Evolutionary conservation across 495 filamentous ascomycete species (phyloP).

Genomic region (Penicilliopsis zonata): DNA sequence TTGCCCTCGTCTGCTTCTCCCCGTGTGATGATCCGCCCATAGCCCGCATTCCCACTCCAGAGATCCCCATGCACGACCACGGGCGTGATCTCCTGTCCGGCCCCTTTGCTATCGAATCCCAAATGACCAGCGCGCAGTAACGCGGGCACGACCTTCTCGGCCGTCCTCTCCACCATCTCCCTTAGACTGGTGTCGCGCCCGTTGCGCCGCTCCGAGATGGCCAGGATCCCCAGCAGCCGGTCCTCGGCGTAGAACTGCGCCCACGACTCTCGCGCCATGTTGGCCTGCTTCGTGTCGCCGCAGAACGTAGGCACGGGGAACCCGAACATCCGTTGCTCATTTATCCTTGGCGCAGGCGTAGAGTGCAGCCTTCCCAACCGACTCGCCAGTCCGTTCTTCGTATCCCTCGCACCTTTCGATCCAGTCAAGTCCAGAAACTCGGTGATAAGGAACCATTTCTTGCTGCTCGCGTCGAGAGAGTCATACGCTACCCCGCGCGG

Average conservation of each 20-base stretch:
- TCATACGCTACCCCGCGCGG: constrained; percentile 64
- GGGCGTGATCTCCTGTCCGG: constrained; percentile 44
- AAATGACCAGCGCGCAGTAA: constrained; percentile 58
- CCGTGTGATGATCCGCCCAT: constrained; percentile 45
- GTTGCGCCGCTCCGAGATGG: constrained; percentile 43
- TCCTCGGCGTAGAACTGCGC: constrained; percentile 72
- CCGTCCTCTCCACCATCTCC: constrained; percentile 50
- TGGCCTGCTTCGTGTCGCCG: constrained; percentile 72
- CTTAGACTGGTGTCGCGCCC: constrained; percentile 50
- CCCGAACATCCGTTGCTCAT: constrained; percentile 51
- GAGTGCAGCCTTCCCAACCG: constrained; percentile 74
- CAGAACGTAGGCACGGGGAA: constrained; percentile 80
- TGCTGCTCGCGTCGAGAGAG: constrained; percentile 29
- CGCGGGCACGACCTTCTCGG: constrained; percentile 50
- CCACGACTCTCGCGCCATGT: constrained; percentile 58
- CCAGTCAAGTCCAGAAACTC: constrained; percentile 61
- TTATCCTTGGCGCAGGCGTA: constrained; percentile 52
- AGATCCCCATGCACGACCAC: constrained; percentile 84
- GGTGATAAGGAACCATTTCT: constrained; percentile 60
- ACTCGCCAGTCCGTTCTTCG: constrained; percentile 45
- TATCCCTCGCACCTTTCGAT: constrained; percentile 14
- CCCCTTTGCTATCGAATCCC: constrained; percentile 32
- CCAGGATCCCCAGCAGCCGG: constrained; percentile 52
- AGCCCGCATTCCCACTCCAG: constrained; percentile 78
- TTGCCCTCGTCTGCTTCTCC: constrained; percentile 13